These are phyloP conservation scores for Pichia manshurica DNA, from an alignment of 805 yeast genomes.

Conservation along the genomic window DNA sequence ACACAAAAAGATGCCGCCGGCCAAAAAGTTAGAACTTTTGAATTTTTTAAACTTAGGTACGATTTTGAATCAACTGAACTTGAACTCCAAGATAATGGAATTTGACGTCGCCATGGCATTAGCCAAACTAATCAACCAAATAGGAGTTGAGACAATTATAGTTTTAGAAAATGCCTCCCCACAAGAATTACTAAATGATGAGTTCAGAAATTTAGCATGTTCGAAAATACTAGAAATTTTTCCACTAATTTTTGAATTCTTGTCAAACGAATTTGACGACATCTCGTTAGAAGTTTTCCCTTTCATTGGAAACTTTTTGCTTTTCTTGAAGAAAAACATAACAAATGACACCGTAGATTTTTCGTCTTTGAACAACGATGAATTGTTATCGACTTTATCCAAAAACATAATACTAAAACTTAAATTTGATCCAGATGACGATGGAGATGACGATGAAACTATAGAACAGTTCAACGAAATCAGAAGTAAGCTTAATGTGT, in stretches of 20 bases:
- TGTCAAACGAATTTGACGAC: constrained; percentile 84
- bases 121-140: constrained; percentile 66
- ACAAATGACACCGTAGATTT: constrained; percentile 31
- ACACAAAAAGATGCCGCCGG: constrained; percentile 52
- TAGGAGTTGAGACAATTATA: constrained; percentile 70
- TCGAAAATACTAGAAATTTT: constrained; percentile 54
- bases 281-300: constrained; percentile 79
- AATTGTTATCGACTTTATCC: constrained; percentile 57
- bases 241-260: constrained; percentile 66
- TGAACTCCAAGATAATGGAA: constrained; percentile 42
- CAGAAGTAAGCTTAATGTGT: constrained; percentile 63
- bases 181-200: constrained; percentile 34
- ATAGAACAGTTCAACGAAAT: constrained; percentile 76
- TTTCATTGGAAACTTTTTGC: constrained; percentile 67
- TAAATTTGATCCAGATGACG: constrained; percentile 64
- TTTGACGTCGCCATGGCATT: constrained; percentile 65
- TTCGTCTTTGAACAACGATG: constrained; percentile 31
- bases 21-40: constrained; percentile 58
- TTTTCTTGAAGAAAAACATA: constrained; percentile 56
- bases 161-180: constrained; percentile 49
- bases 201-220: constrained; percentile 31
- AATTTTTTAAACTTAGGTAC: constrained; percentile 61
- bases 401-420: constrained; percentile 69
- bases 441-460: constrained; percentile 60
- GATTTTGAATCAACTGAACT: constrained; percentile 37